phyloP scores from a whole-genome alignment of 2,329 filamentous ascomycete genomes.

The Mycosphaerella sp. region DNA sequence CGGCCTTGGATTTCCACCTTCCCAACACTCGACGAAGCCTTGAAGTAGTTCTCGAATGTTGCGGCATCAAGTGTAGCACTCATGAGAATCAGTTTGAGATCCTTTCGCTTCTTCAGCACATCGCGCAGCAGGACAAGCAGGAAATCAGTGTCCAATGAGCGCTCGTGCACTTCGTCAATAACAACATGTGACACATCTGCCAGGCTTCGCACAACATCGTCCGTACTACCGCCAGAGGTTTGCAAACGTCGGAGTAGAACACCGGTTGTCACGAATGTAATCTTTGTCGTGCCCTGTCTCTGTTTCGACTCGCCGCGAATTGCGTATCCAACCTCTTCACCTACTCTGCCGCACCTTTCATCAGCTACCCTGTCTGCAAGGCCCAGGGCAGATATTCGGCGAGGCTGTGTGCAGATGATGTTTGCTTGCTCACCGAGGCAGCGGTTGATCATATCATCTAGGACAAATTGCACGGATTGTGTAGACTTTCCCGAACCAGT shows the following conservation, averaged over 20 bases:
- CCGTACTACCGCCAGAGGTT: constrained; percentile 71
- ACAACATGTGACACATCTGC: constrained; percentile 91
- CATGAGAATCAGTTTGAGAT: constrained; percentile 90
- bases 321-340: constrained; percentile 82
- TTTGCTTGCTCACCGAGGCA: constrained; percentile 72
- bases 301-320: constrained; percentile 85
- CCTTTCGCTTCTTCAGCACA: constrained; percentile 64
- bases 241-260: constrained; percentile 86
- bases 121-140: constrained; percentile 80
- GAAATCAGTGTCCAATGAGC: constrained; percentile 92
- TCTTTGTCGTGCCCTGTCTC: constrained; percentile 65
- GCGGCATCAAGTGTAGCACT: constrained; percentile 88
- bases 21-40: constrained; percentile 52
- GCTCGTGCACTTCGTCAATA: constrained; percentile 94
- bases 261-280: constrained; percentile 94
- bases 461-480: constrained; percentile 90
- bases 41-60: constrained; percentile 80
- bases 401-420: constrained; percentile 92
- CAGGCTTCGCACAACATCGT: constrained; percentile 73
- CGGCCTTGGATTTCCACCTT: constrained; percentile 80
- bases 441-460: constrained; percentile 78
- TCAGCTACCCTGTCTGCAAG: constrained; percentile 92
- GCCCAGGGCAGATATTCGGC: constrained; percentile 87
- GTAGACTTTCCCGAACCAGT: constrained; percentile 97
- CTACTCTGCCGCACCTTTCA: constrained; percentile 74